phyloP scores from a whole-genome alignment of 2,329 filamentous ascomycete genomes.

The Blastomyces emzantsi region DNA sequence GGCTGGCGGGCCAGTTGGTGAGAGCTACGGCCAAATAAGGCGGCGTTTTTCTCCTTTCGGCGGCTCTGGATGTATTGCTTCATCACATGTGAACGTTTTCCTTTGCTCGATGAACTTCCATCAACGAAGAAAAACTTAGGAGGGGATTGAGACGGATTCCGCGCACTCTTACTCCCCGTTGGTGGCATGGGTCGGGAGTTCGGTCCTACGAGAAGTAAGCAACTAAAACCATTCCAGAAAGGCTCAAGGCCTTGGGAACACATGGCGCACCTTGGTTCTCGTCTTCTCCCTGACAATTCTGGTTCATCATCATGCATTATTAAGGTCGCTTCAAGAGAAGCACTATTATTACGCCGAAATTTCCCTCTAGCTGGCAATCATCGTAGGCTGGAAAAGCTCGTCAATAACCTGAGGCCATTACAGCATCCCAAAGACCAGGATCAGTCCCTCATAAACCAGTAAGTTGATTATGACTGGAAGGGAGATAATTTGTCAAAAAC shows the following conservation, averaged over 20 bases:
- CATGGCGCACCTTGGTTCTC: neutral
- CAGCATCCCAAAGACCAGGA: neutral
- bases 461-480: neutral
- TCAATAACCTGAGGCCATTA: neutral
- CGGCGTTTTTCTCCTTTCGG: slow-evolving; percentile 27
- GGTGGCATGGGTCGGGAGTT: neutral
- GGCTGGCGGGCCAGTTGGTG: neutral
- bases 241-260: neutral
- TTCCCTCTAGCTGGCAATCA: neutral
- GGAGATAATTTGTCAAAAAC: neutral
- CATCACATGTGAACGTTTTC: slow-evolving; percentile 39
- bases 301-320: neutral
- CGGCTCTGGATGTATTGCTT: slow-evolving; percentile 38
- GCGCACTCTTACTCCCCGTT: neutral
- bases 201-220: neutral
- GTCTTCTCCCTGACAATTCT: neutral
- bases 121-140: slow-evolving; percentile 32
- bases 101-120: slow-evolving; percentile 33
- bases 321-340: neutral
- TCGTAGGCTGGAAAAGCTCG: neutral
- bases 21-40: slow-evolving; percentile 13
- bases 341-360: neutral
- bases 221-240: neutral
- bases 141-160: neutral
- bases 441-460: neutral